These are phyloP conservation scores for Colletotrichum gloeosporioides DNA, from an alignment of 2,329 filamentous ascomycete species.

Conservation along the genomic window DNA sequence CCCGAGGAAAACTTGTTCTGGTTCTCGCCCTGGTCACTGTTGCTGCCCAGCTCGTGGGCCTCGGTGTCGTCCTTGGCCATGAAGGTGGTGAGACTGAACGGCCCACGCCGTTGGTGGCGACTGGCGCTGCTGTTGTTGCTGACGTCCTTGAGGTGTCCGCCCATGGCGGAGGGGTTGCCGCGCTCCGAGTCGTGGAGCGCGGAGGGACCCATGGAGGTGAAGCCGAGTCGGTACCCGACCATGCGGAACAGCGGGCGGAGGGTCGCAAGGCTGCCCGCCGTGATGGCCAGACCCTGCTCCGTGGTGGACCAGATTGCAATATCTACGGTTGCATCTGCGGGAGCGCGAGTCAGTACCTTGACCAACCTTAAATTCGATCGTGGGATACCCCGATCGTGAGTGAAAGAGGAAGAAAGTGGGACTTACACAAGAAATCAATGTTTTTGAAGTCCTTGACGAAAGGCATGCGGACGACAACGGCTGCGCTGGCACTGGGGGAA, in stretches of 20 bases:
- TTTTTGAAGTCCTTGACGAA: slow-evolving; percentile 43
- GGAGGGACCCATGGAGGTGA: slow-evolving; percentile 22
- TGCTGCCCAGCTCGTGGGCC: not conserved
- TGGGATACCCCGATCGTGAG: not conserved
- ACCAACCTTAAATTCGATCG: not conserved
- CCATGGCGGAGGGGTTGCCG: slow-evolving; percentile 8
- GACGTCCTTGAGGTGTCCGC: not conserved
- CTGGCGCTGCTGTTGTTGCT: slow-evolving; percentile 1
- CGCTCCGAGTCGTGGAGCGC: not conserved
- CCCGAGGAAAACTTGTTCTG: not conserved
- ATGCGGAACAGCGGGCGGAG: slow-evolving; percentile 48
- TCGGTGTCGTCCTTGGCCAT: slow-evolving; percentile 26
- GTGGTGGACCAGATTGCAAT: slow-evolving; percentile 56
- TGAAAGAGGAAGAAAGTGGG: not conserved
- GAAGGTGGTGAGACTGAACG: slow-evolving; percentile 34
- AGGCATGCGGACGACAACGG: slow-evolving; percentile 46
- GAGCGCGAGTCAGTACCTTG: not conserved
- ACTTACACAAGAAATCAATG: slow-evolving; percentile 49
- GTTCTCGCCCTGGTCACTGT: not conserved
- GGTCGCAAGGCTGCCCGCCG: slow-evolving; percentile 51
- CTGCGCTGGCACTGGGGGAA: slow-evolving; percentile 44
- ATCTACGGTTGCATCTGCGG: slow-evolving; percentile 41
- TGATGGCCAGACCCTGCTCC: slow-evolving; percentile 54
- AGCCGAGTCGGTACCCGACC: slow-evolving; percentile 36
- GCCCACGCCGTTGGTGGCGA: slow-evolving; percentile 14